Evolutionary conservation across 1,284 basidiomycete species (phyloP), one percentile per base, ranked within the genome.

Genomic region (Apiotrichum sp.): DNA sequence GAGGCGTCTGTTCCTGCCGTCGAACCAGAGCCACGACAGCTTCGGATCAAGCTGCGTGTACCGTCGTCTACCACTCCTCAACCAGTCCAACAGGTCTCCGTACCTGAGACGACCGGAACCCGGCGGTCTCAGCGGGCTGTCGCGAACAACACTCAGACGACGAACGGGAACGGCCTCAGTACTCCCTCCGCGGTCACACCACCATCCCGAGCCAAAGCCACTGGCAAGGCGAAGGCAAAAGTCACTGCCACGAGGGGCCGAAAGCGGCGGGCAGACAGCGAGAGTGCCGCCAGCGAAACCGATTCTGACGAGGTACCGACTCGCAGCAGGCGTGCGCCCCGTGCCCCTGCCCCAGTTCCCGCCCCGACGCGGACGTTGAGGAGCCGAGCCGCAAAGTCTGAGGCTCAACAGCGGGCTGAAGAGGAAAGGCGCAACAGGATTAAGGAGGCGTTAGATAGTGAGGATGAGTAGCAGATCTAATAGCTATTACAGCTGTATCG

Each of bases 341-440:
- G 35, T 32, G 52, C 53, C 14, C 32, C 47, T 4, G 47, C 53
- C 7, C 42, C 60, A 6, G 29, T 58, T 6, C 40, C 58, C 8
- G 50, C 61, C 6, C 35, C 53, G 1, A 62, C 64, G 6, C 54
- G 68, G 31, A 66, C 62, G 33, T 53, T 68, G 10, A 57, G 68
- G 10, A 66, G 64, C 40, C 61, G 67, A 10, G 61, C 54, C 4
- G 55, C 61, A 9, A 69, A 67, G 59, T 64, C 55, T 9, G 66
- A 59, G 33, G 59, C 62, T 46, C 59, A 66, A 50, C 42, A 55
- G 36, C 43, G 61, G 47, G 58, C 60, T n/a, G 69, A 69, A 45
- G 55, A 59, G 44, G 66, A 61, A 47, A 64, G 57, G 57, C 55
- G 60, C 14, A 56, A 52, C 16, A 56, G 61, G 14, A 47, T 70